Percentiles rank a stretch among this genome's conserved stretches.
phyloP scores from a whole-genome alignment of 108 stramenopile genomes.

The Skeletonema tropicum region DNA sequence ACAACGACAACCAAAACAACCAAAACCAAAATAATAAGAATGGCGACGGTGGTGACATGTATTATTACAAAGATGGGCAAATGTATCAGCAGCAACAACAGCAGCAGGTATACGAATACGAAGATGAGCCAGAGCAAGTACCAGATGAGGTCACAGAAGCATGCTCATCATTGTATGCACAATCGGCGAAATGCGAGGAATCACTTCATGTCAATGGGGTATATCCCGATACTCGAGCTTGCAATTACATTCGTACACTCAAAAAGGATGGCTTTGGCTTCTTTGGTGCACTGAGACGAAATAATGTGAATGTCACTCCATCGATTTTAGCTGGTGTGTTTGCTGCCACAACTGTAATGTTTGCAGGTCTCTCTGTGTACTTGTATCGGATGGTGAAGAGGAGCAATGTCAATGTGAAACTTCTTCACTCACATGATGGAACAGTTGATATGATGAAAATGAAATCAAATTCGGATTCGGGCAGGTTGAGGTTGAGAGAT shows the following conservation, averaged over 20 bases:
- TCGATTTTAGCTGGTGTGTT: constrained; percentile 55
- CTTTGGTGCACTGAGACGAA: not conserved
- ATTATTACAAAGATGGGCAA: constrained; percentile 31
- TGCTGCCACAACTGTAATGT: constrained; percentile 59
- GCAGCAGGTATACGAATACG: constrained; percentile 33
- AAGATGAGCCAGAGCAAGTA: constrained; percentile 34
- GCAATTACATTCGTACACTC: constrained; percentile 65
- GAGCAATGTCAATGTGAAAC: constrained; percentile 62
- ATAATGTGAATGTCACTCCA: constrained; percentile 21
- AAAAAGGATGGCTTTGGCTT: constrained; percentile 9
- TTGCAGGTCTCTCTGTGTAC: constrained; percentile 69
- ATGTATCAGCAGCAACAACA: constrained; percentile 29
- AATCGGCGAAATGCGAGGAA: constrained; percentile 76
- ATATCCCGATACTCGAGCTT: constrained; percentile 68
- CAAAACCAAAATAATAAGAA: not conserved
- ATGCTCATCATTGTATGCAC: constrained; percentile 66
- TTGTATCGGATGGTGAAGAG: constrained; percentile 75
- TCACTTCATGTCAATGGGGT: constrained; percentile 47
- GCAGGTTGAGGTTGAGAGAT: too few relatives aligned
- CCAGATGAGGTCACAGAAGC: constrained; percentile 59
- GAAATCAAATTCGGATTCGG: too few relatives aligned
- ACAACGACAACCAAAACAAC: constrained; percentile 25
- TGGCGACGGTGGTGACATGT: constrained; percentile 29
- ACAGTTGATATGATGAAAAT: too few relatives aligned
- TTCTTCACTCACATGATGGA: constrained; percentile 24